Evolutionary conservation across 768 basidiomycete genomes (phyloP), one percentile per base, ranked within the genome.

Genomic region (Hericium erinaceus): DNA sequence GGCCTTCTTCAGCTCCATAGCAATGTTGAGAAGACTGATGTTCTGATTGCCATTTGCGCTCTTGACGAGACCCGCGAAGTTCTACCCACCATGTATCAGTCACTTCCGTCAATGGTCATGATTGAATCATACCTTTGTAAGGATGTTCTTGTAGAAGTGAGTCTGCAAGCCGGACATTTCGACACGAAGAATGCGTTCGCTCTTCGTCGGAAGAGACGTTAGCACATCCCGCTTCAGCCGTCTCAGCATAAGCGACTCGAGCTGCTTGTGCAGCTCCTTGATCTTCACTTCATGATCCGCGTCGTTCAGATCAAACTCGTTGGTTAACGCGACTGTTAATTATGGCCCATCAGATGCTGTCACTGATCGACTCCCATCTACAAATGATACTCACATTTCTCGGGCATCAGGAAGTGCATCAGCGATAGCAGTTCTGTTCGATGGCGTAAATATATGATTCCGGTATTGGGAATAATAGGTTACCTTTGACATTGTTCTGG

Each of bases 401-500:
- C 95, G 8, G 97, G 97, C 91, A 97, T 97, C 63, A 98, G 77
- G 79, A 99, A 99, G 70, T 98, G 97, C 95, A 98, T 98, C 70
- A 98, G 74, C 9, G 97, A 92, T 44, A 98, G 77, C 39, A 99
- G 74, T 71, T 99, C 97, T 97, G 67, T 7, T 33, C 33, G 33
- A 55, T 49, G 54, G 5, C 55, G 52, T 52, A 41, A 55, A 39
- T 24, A 46, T 18, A 57, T 52, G 50, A 63, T 44, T 64, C 58
- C 44, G 54, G 63, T 59, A 20, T 46, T 9, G 8, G 6, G 13
- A 15, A 6, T 13, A 6, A 46, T 44, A 20, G 3, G 6, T 46
- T 64, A 93, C 95, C 95, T 78, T 93, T 98, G 65, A 99, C 95
- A 68, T 97, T 99, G 75, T 99, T 99, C 71, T 99, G 97, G 56